These are phyloP conservation scores for Wickerhamiella nectarea DNA, from an alignment of 805 yeast species.

Conservation along the genomic window DNA sequence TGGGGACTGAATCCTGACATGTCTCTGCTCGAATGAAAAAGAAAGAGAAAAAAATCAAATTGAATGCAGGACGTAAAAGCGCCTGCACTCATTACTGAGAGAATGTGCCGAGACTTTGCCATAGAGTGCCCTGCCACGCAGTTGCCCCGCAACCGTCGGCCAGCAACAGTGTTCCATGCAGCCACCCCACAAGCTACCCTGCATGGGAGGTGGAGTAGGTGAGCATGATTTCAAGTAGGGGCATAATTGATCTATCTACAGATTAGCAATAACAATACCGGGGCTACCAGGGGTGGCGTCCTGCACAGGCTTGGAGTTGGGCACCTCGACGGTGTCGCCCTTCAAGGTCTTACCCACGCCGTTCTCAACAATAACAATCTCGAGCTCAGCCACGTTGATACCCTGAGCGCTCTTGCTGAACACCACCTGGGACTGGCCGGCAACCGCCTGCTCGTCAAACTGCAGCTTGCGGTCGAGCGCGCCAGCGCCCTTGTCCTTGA, in stretches of 20 bases:
- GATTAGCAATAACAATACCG: constrained; percentile 64
- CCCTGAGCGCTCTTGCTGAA: constrained; percentile 54
- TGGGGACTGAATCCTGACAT: too few species aligned
- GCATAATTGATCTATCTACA: neutral
- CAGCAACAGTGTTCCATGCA: too few species aligned
- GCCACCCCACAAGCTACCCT: too few species aligned
- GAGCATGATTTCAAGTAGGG: too few species aligned
- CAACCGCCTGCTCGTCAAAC: constrained; percentile 59
- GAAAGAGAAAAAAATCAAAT: too few species aligned
- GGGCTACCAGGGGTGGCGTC: constrained; percentile 89
- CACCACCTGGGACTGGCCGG: constrained; percentile 41
- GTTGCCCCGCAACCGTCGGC: too few species aligned
- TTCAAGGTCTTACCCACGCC: constrained; percentile 63
- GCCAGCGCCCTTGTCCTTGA: constrained; percentile 44
- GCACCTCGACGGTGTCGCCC: constrained; percentile 55
- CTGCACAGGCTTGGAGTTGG: constrained; percentile 58
- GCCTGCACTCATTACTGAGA: too few species aligned
- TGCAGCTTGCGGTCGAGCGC: constrained; percentile 84
- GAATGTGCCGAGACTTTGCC: too few species aligned
- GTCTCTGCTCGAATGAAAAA: too few species aligned
- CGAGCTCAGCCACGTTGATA: constrained; percentile 40
- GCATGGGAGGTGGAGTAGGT: too few species aligned
- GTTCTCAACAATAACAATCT: constrained; percentile 47
- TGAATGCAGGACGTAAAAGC: too few species aligned
- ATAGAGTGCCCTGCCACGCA: too few species aligned